Conservation (phyloP, 345 rosid genomes). For the Eucalyptus fibrosa region DNA sequence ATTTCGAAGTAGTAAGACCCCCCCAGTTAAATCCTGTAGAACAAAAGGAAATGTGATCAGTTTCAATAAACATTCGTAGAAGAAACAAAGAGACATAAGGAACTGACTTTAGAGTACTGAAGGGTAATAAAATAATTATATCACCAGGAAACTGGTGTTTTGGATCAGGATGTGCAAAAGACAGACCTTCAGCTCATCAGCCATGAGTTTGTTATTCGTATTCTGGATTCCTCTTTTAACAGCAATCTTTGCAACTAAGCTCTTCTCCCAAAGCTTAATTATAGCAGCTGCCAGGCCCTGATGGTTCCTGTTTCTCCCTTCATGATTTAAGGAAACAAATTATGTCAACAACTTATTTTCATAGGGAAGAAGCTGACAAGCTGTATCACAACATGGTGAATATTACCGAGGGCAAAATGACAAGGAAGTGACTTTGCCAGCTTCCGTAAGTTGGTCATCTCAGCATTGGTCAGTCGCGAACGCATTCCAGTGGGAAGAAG, state of each 20-base stretch:
- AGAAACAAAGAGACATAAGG: background rate
- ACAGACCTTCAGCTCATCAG: slow-evolving; percentile 87
- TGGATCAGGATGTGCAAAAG: background rate
- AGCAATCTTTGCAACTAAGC: slow-evolving; percentile 74
- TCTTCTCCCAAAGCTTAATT: slow-evolving; percentile 90
- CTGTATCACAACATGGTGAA: background rate
- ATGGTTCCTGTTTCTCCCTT: slow-evolving; percentile 95
- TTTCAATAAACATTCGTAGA: background rate
- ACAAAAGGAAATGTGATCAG: background rate
- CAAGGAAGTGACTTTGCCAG: slow-evolving; percentile 84
- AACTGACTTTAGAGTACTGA: background rate
- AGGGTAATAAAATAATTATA: background rate
- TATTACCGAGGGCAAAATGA: slow-evolving; percentile 94
- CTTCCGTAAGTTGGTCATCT: slow-evolving; percentile 90
- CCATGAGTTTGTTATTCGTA: slow-evolving; percentile 95
- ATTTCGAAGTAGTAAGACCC: slow-evolving; percentile 86
- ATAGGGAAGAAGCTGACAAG: background rate
- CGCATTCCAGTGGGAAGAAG: slow-evolving; percentile 97
- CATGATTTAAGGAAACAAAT: slow-evolving; percentile 1
- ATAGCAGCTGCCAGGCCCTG: slow-evolving; percentile 92
- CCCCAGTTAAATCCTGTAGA: slow-evolving; percentile 76
- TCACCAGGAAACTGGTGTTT: background rate
- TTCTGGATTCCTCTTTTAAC: slow-evolving; percentile 97
- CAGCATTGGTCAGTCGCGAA: slow-evolving; percentile 80
- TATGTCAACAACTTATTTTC: background rate